Evolutionary conservation across 2,329 filamentous ascomycete species (phyloP), one percentile per base, ranked within the genome.

Genomic region (Aspergillus vadensis): DNA sequence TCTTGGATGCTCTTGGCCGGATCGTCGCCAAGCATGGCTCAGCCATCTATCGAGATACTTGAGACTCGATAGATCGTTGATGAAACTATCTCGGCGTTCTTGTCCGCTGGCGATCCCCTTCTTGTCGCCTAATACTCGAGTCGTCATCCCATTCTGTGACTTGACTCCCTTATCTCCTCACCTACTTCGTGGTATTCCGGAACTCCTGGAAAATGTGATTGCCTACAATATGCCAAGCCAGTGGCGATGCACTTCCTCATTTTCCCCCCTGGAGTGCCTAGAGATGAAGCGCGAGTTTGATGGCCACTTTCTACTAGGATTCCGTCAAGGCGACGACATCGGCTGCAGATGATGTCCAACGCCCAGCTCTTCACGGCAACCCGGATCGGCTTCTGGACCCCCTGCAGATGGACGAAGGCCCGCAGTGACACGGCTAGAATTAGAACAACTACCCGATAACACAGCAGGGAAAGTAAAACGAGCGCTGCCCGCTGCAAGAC

Each of bases 1-100:
- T 36, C 32, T 36, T 36, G 32, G 32, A 36, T 36, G 32, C 32
- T 44, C 41, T 44, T 44, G 41, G 41, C 41, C 41, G 41, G 41
- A 44, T 44, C 41, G 41, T 10, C 53, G 53, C 53, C 53, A 55
- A 55, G 53, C 15, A 55, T 30, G 53, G 53, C 53, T 55, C 53
- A 47, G 53, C 53, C 30, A 14, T 25, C 25, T 17, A 9, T 21
- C 14, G 12, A 36, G 17, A 21, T 21, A 19, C 10, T 14, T 36
- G 12, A 36, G n/a, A 43, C 7, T 23, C 41, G 14, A 44, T 44
- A 44, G 41, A 21, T 19, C 17, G n/a, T 14, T 19, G 41, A 19
- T 14, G 41, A 44, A 19, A 44, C 19, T 23, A 21, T 44, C 41
- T 44, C 41, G 41, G 41, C 41, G 12, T 44, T 19, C 41, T 44